Conservation (phyloP, 257 asterid species). For the Vinca minor region DNA sequence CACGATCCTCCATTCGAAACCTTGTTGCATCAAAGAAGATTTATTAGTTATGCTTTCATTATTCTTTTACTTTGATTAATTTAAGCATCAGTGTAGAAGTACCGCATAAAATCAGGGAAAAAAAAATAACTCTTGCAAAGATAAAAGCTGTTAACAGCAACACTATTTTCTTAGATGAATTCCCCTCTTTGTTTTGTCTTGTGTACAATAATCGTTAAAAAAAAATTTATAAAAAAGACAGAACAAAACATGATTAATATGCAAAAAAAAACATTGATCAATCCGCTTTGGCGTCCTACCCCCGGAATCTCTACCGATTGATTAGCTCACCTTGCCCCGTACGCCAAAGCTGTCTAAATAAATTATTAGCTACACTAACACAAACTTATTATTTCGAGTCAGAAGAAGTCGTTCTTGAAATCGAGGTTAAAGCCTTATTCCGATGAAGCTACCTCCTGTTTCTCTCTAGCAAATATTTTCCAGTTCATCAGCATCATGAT, state of each 20-base stretch:
- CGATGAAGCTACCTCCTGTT: not conserved
- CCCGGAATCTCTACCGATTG: not conserved
- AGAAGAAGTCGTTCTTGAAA: no score
- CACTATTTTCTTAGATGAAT: not conserved
- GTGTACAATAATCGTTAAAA: not conserved
- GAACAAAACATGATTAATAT: conserved; percentile 2
- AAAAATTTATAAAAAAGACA: conserved; percentile 9
- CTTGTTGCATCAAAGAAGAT: not conserved
- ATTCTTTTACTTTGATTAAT: not conserved
- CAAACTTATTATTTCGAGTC: no score
- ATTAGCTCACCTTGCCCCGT: conserved; percentile 12
- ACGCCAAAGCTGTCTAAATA: conserved; percentile 19
- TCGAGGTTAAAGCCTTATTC: no score
- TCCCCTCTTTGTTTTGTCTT: conserved; percentile 21
- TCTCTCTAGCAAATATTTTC: not conserved
- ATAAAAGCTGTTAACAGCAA: conserved; percentile 34
- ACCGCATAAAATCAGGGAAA: no score
- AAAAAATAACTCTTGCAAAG: not conserved
- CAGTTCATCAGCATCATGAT: not conserved
- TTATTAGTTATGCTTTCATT: not conserved
- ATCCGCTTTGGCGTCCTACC: conserved; percentile 19
- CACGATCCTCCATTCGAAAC: no score
- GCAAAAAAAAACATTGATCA: conserved; percentile 7
- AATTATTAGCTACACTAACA: no score
- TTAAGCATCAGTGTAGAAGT: no score